Evolutionary conservation across 2,329 filamentous ascomycete species (phyloP).

Genomic region (Thelonectria blattea): DNA sequence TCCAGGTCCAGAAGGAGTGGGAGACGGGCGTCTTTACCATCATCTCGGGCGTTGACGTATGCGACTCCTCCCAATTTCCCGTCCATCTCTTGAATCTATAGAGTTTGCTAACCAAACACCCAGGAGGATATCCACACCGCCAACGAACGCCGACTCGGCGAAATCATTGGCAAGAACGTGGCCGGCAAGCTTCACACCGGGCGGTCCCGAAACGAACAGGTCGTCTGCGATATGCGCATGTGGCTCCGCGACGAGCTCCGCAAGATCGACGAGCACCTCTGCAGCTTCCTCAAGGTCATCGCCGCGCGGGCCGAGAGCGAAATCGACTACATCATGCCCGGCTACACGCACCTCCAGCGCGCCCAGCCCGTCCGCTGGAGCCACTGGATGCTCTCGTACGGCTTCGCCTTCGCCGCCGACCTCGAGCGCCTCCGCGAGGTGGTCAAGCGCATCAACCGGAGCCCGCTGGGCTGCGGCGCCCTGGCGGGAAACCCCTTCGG

Average conservation of each 20-base stretch:
- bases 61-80: slow-evolving; percentile 40
- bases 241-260: slow-evolving; percentile 53
- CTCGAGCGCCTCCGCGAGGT: slow-evolving; percentile 78
- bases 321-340: slow-evolving; percentile 76
- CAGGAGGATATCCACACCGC: slow-evolving; percentile 54
- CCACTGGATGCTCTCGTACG: slow-evolving; percentile 82
- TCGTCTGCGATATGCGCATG: slow-evolving; percentile 75
- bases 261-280: slow-evolving; percentile 35
- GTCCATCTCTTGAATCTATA: not conserved
- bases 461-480: slow-evolving; percentile 76
- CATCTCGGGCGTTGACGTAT: slow-evolving; percentile 56
- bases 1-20: slow-evolving; percentile 62
- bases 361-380: slow-evolving; percentile 81
- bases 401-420: slow-evolving; percentile 72
- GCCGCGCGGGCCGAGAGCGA: slow-evolving; percentile 42
- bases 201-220: slow-evolving; percentile 74
- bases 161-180: slow-evolving; percentile 73
- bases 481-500: slow-evolving; percentile 83
- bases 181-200: slow-evolving; percentile 76
- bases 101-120: not conserved
- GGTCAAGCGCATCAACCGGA: slow-evolving; percentile 74
- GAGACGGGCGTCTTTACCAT: slow-evolving; percentile 56
- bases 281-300: slow-evolving; percentile 34
- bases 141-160: slow-evolving; percentile 63
- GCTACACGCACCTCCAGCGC: slow-evolving; percentile 80